Conservation (phyloP, 345 rosid species). For the Citrus glauca region DNA sequence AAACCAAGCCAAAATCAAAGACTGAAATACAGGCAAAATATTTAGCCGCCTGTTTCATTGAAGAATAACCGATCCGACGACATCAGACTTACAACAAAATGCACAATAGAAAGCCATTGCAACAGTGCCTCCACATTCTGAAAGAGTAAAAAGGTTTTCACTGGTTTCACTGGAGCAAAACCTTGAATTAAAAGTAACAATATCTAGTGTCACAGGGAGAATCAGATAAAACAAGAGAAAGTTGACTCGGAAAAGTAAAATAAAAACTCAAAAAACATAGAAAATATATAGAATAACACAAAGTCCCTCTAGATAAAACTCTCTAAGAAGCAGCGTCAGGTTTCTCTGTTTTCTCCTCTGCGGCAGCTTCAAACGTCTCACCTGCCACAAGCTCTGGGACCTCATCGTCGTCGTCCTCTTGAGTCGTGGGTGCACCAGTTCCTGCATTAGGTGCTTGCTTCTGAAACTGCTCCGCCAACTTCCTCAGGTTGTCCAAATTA, state of each 20-base stretch:
- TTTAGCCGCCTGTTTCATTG: neutral
- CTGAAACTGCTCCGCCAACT: constrained; percentile 93
- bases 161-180: neutral
- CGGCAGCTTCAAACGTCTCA: constrained; percentile 87
- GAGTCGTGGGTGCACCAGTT: constrained; percentile 29
- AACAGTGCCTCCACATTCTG: neutral
- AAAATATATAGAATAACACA: constrained; percentile 16
- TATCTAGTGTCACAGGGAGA: neutral
- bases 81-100: neutral
- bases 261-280: neutral
- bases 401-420: constrained; percentile 76
- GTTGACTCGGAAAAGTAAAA: neutral
- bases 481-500: constrained; percentile 89
- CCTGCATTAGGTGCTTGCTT: constrained; percentile 56
- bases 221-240: constrained; percentile 1
- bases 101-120: neutral
- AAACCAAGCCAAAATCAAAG: neutral
- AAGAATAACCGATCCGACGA: neutral
- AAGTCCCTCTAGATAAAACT: constrained; percentile 8
- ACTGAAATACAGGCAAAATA: neutral
- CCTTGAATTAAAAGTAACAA: constrained; percentile 5
- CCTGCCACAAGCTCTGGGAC: constrained; percentile 88
- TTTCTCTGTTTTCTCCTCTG: constrained; percentile 58
- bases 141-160: neutral
- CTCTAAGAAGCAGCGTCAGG: constrained; percentile 23